A percentile compares a stretch with the other conserved stretches of the same genome.
Conservation (phyloP, 768 basidiomycete species). For the Lactifluus rugatus region DNA sequence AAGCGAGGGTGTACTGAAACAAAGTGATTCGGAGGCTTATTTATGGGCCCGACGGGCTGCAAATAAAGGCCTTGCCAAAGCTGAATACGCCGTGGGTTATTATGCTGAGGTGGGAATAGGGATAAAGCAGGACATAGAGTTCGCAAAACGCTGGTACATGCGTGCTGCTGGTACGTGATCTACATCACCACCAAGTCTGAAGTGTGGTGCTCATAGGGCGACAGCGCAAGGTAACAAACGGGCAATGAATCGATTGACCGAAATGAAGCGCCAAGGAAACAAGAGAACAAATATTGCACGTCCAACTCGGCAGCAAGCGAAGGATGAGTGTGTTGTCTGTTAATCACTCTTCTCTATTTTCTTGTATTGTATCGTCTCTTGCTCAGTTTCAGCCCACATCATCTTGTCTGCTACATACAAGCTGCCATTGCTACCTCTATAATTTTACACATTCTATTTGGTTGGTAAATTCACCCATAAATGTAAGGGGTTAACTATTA, state of each 20-base stretch:
- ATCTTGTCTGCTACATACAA: background rate
- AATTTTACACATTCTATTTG: background rate
- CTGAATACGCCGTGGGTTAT: conserved; percentile 98
- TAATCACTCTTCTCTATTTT: background rate
- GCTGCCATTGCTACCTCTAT: background rate
- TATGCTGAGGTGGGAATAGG: conserved; percentile 98
- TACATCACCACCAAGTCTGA: background rate
- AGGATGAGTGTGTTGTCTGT: conserved; percentile 85
- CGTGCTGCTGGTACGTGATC: conserved; percentile 74
- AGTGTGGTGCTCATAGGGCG: background rate
- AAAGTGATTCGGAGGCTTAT: conserved; percentile 98
- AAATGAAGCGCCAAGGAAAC: conserved; percentile 85
- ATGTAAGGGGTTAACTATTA: too few species aligned
- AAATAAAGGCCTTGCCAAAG: conserved; percentile 93
- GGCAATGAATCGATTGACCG: conserved; percentile 91
- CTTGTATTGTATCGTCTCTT: background rate
- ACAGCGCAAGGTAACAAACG: conserved; percentile 96
- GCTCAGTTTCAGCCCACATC: too few species aligned
- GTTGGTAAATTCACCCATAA: background rate
- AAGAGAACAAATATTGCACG: conserved; percentile 69
- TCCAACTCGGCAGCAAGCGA: conserved; percentile 88
- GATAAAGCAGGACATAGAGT: conserved; percentile 89
- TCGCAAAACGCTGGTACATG: conserved; percentile 99
- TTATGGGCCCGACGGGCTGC: conserved; percentile 94
- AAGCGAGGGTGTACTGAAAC: conserved; percentile 90